Evolutionary conservation across 2,329 filamentous ascomycete species (phyloP).

Genomic region (Diaporthe vaccinii): DNA sequence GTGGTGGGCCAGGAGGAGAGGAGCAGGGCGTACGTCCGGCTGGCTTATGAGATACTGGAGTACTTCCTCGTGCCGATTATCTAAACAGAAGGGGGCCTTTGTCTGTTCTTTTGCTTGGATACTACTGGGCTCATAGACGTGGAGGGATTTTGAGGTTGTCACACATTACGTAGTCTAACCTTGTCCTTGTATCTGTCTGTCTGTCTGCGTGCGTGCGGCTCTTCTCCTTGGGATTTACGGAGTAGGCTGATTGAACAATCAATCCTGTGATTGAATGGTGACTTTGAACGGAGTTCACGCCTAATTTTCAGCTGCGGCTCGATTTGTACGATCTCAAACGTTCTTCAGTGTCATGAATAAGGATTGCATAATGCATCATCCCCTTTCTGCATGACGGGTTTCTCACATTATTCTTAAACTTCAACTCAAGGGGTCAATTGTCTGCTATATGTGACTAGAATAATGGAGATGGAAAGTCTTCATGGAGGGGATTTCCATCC

Average conservation of each 20-base stretch:
- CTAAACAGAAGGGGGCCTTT: slow-evolving; percentile 46
- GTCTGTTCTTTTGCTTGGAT: not conserved
- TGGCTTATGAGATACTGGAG: slow-evolving; percentile 68
- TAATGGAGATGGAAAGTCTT: not conserved
- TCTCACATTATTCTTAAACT: not conserved
- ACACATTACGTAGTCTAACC: too few species aligned
- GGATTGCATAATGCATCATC: not conserved
- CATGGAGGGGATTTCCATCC: not conserved
- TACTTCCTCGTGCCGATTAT: slow-evolving; percentile 66
- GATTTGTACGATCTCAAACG: too few species aligned
- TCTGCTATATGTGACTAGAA: not conserved
- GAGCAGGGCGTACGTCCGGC: slow-evolving; percentile 55
- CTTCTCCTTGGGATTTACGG: not conserved
- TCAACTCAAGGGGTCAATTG: not conserved
- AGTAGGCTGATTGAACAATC: not conserved
- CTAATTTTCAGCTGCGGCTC: too few species aligned
- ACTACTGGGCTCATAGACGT: not conserved
- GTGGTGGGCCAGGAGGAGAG: slow-evolving; percentile 44
- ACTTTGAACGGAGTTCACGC: not conserved
- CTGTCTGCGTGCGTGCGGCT: not conserved
- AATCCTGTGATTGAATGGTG: not conserved
- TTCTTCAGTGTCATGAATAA: not conserved
- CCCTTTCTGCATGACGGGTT: not conserved
- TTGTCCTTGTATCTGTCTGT: not conserved
- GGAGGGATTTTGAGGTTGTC: not conserved